Conservation (phyloP, 2,329 filamentous ascomycete species). For the Penicillium rolfsii region DNA sequence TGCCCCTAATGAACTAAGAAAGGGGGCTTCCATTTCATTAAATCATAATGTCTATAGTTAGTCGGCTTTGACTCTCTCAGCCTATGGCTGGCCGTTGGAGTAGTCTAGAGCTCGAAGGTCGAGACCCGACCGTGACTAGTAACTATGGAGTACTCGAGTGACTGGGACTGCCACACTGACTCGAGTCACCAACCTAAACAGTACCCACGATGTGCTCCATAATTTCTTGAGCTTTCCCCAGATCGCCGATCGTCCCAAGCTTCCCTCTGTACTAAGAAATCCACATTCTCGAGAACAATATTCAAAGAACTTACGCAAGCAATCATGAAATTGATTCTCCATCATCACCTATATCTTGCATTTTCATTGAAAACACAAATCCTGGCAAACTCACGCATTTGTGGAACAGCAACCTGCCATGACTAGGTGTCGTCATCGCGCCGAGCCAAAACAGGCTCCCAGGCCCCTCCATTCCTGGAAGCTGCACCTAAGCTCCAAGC, state of each 20-base stretch:
- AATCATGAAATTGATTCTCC: not conserved
- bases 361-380: not conserved
- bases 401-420: not conserved
- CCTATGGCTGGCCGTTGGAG: not conserved
- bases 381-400: constrained; percentile 5
- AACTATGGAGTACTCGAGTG: not conserved
- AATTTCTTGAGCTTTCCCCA: constrained; percentile 1
- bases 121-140: not conserved
- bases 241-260: not conserved
- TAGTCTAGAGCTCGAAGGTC: not conserved
- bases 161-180: not conserved
- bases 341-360: not conserved
- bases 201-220: not conserved
- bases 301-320: not conserved
- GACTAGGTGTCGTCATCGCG: constrained; percentile 21
- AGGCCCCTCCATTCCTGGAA: not conserved
- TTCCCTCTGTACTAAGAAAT: not conserved
- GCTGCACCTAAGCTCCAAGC: constrained; percentile 6
- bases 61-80: not conserved
- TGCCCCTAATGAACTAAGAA: not conserved
- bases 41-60: not conserved
- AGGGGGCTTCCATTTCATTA: not conserved
- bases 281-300: not conserved
- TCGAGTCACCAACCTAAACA: not conserved
- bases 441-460: constrained; percentile 20